phyloP scores from a whole-genome alignment of 345 rosid species.

The Diplotaxis tenuifolia region DNA sequence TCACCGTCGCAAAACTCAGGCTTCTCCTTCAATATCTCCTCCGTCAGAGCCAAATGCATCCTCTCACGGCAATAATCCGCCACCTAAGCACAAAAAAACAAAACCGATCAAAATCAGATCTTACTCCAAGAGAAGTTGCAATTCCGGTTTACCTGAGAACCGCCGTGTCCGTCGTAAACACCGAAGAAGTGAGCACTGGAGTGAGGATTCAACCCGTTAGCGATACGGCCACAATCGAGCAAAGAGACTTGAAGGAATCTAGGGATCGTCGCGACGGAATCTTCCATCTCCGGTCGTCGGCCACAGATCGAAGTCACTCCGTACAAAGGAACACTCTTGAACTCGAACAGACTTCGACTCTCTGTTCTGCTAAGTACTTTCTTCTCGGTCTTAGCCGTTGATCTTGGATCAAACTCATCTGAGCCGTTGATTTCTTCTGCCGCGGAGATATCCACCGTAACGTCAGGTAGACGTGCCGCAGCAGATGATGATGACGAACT shows the following conservation, averaged over 20 bases:
- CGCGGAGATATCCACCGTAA: slow-evolving; percentile 11
- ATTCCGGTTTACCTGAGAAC: slow-evolving; percentile 49
- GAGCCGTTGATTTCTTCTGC: slow-evolving; percentile 27
- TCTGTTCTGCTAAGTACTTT: slow-evolving; percentile 38
- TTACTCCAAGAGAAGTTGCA: not conserved
- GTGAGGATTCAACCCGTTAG: slow-evolving; percentile 32
- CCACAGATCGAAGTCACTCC: slow-evolving; percentile 67
- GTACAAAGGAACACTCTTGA: slow-evolving; percentile 47
- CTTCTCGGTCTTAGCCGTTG: slow-evolving; percentile 34
- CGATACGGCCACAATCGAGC: slow-evolving; percentile 18
- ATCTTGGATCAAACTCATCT: slow-evolving; percentile 31
- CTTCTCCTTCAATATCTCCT: slow-evolving; percentile 53
- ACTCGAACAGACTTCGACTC: slow-evolving; percentile 36
- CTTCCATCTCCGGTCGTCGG: slow-evolving; percentile 82
- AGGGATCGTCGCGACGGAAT: slow-evolving; percentile 56
- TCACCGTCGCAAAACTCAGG: slow-evolving; percentile 36
- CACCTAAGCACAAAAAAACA: slow-evolving; percentile 43
- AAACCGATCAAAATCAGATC: not conserved
- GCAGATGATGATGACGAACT: slow-evolving; percentile 10
- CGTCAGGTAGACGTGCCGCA: slow-evolving; percentile 8
- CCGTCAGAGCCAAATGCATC: slow-evolving; percentile 61
- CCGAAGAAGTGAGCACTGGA: slow-evolving; percentile 59
- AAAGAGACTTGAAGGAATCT: slow-evolving; percentile 48
- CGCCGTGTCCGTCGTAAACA: slow-evolving; percentile 83
- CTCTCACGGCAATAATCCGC: slow-evolving; percentile 64